phyloP scores from a whole-genome alignment of 805 yeast genomes.

The Ogataea ramenticola region DNA sequence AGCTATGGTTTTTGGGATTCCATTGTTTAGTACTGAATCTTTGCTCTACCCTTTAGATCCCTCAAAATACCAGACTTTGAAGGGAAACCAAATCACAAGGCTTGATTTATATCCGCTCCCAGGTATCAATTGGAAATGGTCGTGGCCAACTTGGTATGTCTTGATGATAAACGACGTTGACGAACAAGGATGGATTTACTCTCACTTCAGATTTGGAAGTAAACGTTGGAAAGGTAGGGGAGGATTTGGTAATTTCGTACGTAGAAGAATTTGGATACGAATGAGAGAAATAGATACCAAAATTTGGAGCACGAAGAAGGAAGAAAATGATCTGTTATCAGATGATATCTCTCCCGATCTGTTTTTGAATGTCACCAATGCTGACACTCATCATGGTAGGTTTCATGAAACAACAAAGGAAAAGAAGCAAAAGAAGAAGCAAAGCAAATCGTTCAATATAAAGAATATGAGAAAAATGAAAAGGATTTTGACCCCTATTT shows the following conservation, averaged over 20 bases:
- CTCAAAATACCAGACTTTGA: constrained; percentile 36
- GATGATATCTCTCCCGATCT: not conserved
- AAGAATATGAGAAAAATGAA: not conserved
- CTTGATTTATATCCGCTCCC: constrained; percentile 37
- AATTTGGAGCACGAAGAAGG: not conserved
- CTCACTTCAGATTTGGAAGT: constrained; percentile 32
- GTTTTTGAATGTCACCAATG: not conserved
- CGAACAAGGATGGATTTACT: constrained; percentile 52
- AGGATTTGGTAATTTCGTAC: constrained; percentile 39
- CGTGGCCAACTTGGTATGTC: constrained; percentile 49
- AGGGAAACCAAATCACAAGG: constrained; percentile 29
- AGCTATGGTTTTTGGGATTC: constrained; percentile 42
- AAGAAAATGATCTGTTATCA: not conserved
- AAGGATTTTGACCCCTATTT: not conserved
- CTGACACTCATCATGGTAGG: not conserved
- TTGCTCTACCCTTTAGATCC: constrained; percentile 45
- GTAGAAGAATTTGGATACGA: constrained; percentile 46
- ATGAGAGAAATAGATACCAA: constrained; percentile 20
- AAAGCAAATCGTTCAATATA: not conserved
- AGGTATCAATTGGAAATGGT: constrained; percentile 45
- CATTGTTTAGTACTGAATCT: constrained; percentile 38
- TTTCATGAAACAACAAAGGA: not conserved
- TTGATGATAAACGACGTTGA: constrained; percentile 50
- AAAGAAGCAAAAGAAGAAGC: not conserved
- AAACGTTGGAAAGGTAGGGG: constrained; percentile 45